phyloP scores from a whole-genome alignment of 2,329 filamentous ascomycete genomes.

The Botrytis tulipae region DNA sequence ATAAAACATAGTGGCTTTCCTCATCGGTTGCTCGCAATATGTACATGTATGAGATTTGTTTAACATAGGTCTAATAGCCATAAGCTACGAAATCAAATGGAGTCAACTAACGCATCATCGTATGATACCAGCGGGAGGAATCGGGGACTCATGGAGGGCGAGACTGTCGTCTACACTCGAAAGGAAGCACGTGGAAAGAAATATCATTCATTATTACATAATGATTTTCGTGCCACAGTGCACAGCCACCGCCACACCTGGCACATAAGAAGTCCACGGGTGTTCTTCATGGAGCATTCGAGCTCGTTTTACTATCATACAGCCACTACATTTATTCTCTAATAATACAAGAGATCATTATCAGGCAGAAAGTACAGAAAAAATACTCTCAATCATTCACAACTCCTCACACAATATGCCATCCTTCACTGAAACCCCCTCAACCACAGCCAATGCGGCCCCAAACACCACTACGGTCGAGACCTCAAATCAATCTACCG shows the following conservation, averaged over 20 bases:
- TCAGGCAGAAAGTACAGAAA: background rate
- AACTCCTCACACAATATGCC: conserved; percentile 6
- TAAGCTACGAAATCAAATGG: background rate
- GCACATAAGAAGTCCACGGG: background rate
- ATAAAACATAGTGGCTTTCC: background rate
- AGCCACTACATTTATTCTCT: background rate
- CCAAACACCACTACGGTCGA: background rate
- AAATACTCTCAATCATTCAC: background rate
- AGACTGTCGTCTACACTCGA: background rate
- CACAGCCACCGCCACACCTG: conserved; percentile 8
- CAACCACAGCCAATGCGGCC: background rate
- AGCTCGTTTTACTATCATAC: background rate
- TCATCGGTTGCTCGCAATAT: background rate
- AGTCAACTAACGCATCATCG: background rate
- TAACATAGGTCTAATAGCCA: background rate
- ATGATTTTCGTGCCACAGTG: background rate
- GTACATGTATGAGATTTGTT: background rate
- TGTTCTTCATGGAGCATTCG: background rate
- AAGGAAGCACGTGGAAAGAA: background rate
- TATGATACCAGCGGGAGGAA: background rate
- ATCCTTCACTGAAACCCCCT: conserved; percentile 16
- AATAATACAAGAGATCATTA: background rate
- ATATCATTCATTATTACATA: background rate
- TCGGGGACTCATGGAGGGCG: background rate
- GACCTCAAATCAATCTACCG: background rate